Base-by-base conservation (phyloP, 768 basidiomycete species). In the Tylopilus cervinicoccineus region DNA sequence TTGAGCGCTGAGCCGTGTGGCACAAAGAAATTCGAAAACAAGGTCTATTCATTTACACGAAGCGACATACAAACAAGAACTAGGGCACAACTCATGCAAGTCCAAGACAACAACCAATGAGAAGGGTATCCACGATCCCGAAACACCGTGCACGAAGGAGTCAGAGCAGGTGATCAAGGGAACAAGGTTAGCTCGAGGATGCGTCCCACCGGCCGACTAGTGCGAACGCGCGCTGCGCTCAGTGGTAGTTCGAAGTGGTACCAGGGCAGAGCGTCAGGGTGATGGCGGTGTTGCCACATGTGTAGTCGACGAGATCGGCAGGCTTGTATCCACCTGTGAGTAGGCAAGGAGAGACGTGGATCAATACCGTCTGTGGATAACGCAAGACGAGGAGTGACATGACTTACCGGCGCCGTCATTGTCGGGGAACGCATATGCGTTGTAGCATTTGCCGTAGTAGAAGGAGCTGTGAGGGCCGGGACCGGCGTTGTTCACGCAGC, bases 381-480 rank as follows among this genome's bases (percentile, higher is more conserved):
- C n/a, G n/a, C 2, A 13, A 36, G 14, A 19, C n/a, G 6, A 22
- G 19, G 12, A 32, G 28, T 6, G 14, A 29, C 3, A 6, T 7
- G 24, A 52, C 61, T 43, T 42, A 68, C 64, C 0, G 4, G 64
- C 31, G 17, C 66, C 66, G 16, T 68, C 66, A 32, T 65, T 66
- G 51, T 66, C 66, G 19, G 64, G 64, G 59, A 65, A 65, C 20
- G 64, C 64, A 10, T 68, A 68, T 26, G 66, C 64, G 19, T 68
- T 65, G 50, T 42, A 51, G 48, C 64, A 68, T 5, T 52, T 52
- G 23, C 24, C 3, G 19, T 68, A 55, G 48, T 63, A 67, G 61
- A 65, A 65, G 22, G 52, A 1, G 17, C 64, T 68, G 53, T 67
- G 39, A 5, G 64, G 64, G 24, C 64, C 64, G 13, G 64, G 63